phyloP scores from a whole-genome alignment of 1,284 basidiomycete species.

The Athelia sp. region DNA sequence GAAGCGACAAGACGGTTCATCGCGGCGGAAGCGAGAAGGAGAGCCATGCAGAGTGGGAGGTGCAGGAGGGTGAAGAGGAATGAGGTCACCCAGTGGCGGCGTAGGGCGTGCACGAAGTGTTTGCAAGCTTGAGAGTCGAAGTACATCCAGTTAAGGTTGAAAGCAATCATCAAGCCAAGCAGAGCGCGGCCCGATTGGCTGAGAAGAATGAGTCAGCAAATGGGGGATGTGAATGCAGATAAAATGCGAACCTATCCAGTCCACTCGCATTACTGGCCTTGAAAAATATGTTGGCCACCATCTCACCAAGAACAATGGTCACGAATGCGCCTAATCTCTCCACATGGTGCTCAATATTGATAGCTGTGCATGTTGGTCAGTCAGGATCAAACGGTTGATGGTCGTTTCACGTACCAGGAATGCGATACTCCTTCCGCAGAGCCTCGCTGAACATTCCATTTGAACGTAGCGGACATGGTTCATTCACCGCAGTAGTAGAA shows the following conservation, averaged over 20 bases:
- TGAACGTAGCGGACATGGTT: neutral
- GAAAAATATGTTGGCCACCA: conserved; percentile 20
- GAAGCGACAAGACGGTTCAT: conserved; percentile 21
- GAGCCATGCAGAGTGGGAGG: conserved; percentile 27
- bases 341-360: conserved; percentile 35
- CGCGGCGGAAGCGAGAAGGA: conserved; percentile 29
- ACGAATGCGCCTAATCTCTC: conserved; percentile 31
- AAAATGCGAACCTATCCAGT: conserved; percentile 13
- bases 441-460: neutral
- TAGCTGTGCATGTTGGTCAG: conserved; percentile 15
- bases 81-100: conserved; percentile 29
- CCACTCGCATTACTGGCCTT: conserved; percentile 10
- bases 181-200: conserved; percentile 27
- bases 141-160: conserved; percentile 33
- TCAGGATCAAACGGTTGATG: neutral
- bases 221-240: neutral
- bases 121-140: conserved; percentile 21
- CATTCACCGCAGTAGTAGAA: neutral
- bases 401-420: neutral
- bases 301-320: conserved; percentile 27
- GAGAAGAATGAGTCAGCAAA: neutral
- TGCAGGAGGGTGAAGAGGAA: conserved; percentile 29
- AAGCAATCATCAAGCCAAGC: conserved; percentile 31
- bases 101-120: conserved; percentile 28
- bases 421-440: neutral